Percentiles rank a stretch among this genome's conserved stretches.
Evolutionary conservation across 1,284 basidiomycete species (phyloP).

Genomic region (Phellopilus nigrolimitatus): DNA sequence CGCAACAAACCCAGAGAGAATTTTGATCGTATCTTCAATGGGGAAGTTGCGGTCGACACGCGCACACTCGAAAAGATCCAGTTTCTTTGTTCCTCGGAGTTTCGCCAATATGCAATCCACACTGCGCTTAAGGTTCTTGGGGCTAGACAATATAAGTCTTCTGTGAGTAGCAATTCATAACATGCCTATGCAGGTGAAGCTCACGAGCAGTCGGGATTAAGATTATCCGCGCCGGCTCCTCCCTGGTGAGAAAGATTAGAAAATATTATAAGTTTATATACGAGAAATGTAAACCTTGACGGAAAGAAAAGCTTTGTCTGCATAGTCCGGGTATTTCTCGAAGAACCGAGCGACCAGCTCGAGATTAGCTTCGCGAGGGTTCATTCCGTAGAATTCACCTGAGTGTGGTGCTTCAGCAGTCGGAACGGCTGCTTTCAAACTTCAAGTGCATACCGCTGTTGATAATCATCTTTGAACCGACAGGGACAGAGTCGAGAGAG

Average conservation of each 20-base stretch:
- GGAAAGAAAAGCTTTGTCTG: slow-evolving; percentile 44
- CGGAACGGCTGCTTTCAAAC: not conserved
- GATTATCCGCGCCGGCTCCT: slow-evolving; percentile 26
- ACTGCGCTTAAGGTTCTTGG: slow-evolving; percentile 38
- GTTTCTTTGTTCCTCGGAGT: slow-evolving; percentile 36
- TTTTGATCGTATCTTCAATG: slow-evolving; percentile 33
- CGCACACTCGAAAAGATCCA: slow-evolving; percentile 42
- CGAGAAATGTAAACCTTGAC: slow-evolving; percentile 30
- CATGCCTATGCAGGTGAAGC: slow-evolving; percentile 11
- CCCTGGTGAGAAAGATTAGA: slow-evolving; percentile 36
- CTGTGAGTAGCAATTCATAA: not conserved
- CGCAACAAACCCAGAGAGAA: slow-evolving; percentile 28
- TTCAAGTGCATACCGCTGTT: slow-evolving; percentile 37
- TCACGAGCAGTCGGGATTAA: slow-evolving; percentile 29
- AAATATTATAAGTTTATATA: not conserved
- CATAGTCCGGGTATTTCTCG: slow-evolving; percentile 48
- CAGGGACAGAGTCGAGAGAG: slow-evolving; percentile 47
- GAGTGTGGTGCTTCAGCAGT: slow-evolving; percentile 1
- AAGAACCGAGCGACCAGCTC: slow-evolving; percentile 42
- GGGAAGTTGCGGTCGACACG: slow-evolving; percentile 31
- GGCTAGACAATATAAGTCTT: slow-evolving; percentile 23
- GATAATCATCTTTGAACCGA: slow-evolving; percentile 42
- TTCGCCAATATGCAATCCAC: slow-evolving; percentile 35
- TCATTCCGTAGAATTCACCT: slow-evolving; percentile 42
- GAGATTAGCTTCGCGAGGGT: slow-evolving; percentile 34